phyloP scores from a whole-genome alignment of 1,284 basidiomycete species.

The Wallemia hederae region DNA sequence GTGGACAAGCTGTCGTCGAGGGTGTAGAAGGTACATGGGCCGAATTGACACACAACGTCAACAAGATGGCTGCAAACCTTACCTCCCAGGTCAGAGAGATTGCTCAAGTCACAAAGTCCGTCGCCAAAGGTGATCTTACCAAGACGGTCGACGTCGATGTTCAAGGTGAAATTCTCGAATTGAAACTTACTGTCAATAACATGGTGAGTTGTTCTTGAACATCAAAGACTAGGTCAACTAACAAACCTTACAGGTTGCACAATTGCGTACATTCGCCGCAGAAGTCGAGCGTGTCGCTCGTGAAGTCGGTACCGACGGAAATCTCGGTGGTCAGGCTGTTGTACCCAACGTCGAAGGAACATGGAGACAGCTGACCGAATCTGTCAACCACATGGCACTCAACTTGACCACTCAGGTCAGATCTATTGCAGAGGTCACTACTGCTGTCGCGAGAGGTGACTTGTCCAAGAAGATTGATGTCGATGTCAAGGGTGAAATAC shows the following conservation, averaged over 20 bases:
- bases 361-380: neutral
- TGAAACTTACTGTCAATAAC: conserved; percentile 34
- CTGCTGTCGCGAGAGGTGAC: conserved; percentile 67
- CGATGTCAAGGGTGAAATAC: conserved; percentile 64
- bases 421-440: conserved; percentile 55
- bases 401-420: conserved; percentile 79
- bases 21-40: conserved; percentile 14
- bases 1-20: conserved; percentile 32
- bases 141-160: conserved; percentile 84
- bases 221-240: conserved; percentile 13
- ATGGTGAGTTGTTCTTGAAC: conserved; percentile 11
- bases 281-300: conserved; percentile 18
- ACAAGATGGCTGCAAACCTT: conserved; percentile 13
- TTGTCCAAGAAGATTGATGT: conserved; percentile 70
- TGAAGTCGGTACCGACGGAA: conserved; percentile 13
- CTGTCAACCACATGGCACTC: conserved; percentile 16
- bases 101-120: conserved; percentile 46
- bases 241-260: conserved; percentile 12
- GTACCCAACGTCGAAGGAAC: conserved; percentile 17
- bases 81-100: conserved; percentile 19
- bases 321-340: conserved; percentile 19
- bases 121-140: conserved; percentile 67
- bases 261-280: conserved; percentile 19
- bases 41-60: conserved; percentile 9
- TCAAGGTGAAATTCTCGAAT: conserved; percentile 82